phyloP scores from a whole-genome alignment of 257 asterid genomes.

The Solanum pimpinellifolium region DNA sequence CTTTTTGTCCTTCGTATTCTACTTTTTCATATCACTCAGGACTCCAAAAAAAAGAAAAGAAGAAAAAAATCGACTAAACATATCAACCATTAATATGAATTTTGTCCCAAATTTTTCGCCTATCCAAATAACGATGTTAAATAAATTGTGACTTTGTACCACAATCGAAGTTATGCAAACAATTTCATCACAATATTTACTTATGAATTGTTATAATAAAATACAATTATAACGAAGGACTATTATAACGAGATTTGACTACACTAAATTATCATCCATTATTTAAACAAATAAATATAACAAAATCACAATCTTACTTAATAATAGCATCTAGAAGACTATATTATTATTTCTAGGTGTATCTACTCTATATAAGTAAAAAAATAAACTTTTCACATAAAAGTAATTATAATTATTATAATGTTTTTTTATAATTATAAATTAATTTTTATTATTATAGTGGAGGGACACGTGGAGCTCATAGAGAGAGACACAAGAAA shows the following conservation, averaged over 20 bases:
- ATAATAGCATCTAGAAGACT: too few relatives aligned
- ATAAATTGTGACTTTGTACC: too few relatives aligned
- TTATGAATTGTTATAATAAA: too few relatives aligned
- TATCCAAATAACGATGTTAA: background rate
- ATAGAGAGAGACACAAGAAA: background rate
- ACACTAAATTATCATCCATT: background rate
- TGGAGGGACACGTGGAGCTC: background rate
- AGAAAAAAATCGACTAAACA: background rate
- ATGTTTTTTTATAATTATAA: background rate
- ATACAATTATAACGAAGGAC: too few relatives aligned
- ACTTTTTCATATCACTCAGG: fast-evolving
- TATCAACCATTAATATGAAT: background rate
- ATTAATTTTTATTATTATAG: background rate
- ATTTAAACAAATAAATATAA: too few relatives aligned
- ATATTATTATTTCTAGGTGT: background rate
- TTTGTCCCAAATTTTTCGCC: too few relatives aligned
- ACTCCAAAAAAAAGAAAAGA: too few relatives aligned
- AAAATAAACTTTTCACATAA: background rate
- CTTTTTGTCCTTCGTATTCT: too few relatives aligned
- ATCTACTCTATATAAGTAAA: background rate
- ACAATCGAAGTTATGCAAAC: too few relatives aligned
- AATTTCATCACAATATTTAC: too few relatives aligned
- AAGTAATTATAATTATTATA: background rate
- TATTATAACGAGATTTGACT: background rate
- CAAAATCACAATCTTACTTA: background rate